Base-by-base conservation (phyloP, 768 basidiomycete genomes). In the Rhodotorula sphaerocarpa region DNA sequence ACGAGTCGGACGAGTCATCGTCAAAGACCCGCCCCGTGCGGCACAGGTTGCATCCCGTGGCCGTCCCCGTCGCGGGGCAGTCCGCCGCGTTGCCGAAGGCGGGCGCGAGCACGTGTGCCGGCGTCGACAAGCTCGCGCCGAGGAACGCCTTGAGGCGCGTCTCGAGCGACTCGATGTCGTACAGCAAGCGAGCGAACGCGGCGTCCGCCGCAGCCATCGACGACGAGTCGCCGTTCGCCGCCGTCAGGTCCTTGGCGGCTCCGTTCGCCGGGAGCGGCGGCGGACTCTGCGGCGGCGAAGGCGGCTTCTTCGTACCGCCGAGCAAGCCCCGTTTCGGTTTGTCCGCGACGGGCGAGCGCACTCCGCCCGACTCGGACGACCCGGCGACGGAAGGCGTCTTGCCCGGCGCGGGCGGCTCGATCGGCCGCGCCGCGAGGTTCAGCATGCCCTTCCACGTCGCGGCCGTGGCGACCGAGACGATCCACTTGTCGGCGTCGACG, bases 401-500 rank as follows among this genome's bases (percentile, higher is more conserved):
- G 21, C 1, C 47, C 3, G 31, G 18, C 12, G 39, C 31, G n/a
- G 34, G 20, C 23, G 33, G 3, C 14, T 45, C 65, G 25, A 66
- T 44, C 18, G 51, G 30, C 7, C 67, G 39, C 20, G 64, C 68
- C 9, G 46, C 36, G 36, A 58, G 57, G n/a, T 45, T 52, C 33
- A 73, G 59, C 69, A 73, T 66, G 53, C 65, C 71, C 56, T 73
- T 73, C 71, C 71, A 73, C 6, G 59, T 59, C 15, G 59, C 61
- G 33, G 55, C 46, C 31, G 61, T 70, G 16, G 63, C 72, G 34
- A 73, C 42, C 31, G 54, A 48, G 33, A 70, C 71, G 50, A 69
- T 52, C 72, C 72, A 73, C 52, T 65, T 56, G 53, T 73, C 69
- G 53, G 62, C 55, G 45, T 70, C 69, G 34, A 25, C 28, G 30